Evolutionary conservation across 2,329 filamentous ascomycete genomes (phyloP), one percentile per base, ranked within the genome.

Genomic region (Stylonectria norvegica): DNA sequence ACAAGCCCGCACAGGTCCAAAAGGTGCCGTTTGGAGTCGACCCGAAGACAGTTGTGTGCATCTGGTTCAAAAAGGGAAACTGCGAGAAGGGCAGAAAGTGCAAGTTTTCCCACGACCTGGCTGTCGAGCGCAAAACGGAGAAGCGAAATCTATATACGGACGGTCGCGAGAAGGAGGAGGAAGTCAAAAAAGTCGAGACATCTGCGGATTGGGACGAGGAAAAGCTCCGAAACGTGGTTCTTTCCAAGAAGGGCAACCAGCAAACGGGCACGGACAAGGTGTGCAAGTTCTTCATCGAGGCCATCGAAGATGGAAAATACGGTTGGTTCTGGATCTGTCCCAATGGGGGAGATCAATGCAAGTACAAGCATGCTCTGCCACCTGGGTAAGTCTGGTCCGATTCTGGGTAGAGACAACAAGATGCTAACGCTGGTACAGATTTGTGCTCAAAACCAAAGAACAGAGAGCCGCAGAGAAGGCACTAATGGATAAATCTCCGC

Each of bases 251-350:
- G 67, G 93, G 93, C 37, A 98, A 98, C 67, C 93, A 95, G 45
- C 83, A 85, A 63, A 95, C 90, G 16, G 87, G 86, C 5, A 98
- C 93, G 33, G 93, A 98, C 63, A 98, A 97, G 70, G 93, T 98
- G 53, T 98, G 93, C 87, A 98, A 97, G 69, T 95, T 73, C 74
- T 98, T 98, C 65, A 93, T 97, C 63, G 84, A 90, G 54, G 93
- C 93, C 18, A 93, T 98, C 48, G 93, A 98, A 69, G 93, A 98
- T 62, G 87, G 89, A 58, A 98, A 97, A 69, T 98, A 98, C 59
- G 93, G 93, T 48, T 98, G 93, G 93, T 97, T 98, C 70, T 98
- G 93, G 93, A 76, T 82, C 44, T 98, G 93, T 77, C 93, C 93
- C 33, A 97, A 97, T 60, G 90, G 89, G 51, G 91, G 87, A 49